Conservation (phyloP, 2,329 filamentous ascomycete species). For the Lasiodiplodia theobromae region DNA sequence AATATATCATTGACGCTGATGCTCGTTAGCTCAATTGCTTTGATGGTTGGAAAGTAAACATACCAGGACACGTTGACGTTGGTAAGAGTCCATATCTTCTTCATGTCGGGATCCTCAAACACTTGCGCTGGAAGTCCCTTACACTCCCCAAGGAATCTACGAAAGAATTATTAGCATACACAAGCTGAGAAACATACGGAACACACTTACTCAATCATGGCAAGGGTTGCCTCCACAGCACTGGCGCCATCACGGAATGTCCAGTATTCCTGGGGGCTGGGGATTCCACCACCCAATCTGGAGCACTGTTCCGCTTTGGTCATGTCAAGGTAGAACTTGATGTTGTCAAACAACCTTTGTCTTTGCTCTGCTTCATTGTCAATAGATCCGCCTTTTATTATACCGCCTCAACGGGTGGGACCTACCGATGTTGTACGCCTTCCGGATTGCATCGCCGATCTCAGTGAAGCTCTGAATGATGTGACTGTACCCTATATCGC, state of each 20-base stretch:
- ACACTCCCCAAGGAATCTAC: neutral
- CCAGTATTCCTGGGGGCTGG: conserved; percentile 7
- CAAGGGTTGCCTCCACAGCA: neutral
- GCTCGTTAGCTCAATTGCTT: neutral
- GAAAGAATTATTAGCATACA: neutral
- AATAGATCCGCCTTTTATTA: neutral
- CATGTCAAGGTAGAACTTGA: neutral
- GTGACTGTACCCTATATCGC: neutral
- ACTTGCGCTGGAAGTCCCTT: neutral
- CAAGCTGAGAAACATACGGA: neutral
- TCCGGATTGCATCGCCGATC: conserved; percentile 1
- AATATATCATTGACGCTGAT: neutral
- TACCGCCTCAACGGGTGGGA: neutral
- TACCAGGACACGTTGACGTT: conserved; percentile 5
- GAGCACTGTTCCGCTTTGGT: conserved; percentile 7
- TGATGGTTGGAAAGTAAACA: neutral
- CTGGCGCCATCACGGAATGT: neutral
- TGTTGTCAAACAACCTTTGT: neutral
- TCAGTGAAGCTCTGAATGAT: neutral
- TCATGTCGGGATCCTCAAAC: conserved; percentile 9
- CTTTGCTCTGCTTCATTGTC: neutral
- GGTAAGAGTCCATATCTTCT: neutral
- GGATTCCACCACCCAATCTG: neutral
- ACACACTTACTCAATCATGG: neutral
- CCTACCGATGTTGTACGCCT: conserved; percentile 2